These are phyloP conservation scores for Stemphylium beticola DNA, from an alignment of 2,329 filamentous ascomycete species.

Conservation along the genomic window DNA sequence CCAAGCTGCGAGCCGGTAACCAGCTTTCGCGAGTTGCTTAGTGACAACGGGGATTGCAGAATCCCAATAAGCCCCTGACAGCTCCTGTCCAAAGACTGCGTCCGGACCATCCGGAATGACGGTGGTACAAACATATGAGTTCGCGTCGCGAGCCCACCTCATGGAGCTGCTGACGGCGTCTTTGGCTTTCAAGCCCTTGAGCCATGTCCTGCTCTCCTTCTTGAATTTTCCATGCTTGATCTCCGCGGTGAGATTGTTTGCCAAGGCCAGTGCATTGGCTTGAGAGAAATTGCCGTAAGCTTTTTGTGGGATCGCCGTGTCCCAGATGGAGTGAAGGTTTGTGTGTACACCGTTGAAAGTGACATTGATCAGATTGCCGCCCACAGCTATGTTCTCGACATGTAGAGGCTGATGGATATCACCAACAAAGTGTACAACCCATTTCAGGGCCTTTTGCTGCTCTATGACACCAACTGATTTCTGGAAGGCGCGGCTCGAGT, in stretches of 20 bases:
- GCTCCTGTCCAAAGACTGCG: conserved; percentile 46
- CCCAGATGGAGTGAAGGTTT: conserved; percentile 55
- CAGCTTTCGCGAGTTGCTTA: conserved; percentile 53
- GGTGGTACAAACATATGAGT: conserved; percentile 51
- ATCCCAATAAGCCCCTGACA: conserved; percentile 47
- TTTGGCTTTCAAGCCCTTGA: conserved; percentile 44
- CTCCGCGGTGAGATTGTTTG: conserved; percentile 43
- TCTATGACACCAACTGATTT: conserved; percentile 38
- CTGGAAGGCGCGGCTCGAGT: conserved; percentile 49
- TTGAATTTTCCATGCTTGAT: conserved; percentile 51
- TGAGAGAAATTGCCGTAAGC: conserved; percentile 49
- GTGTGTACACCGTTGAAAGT: conserved; percentile 50
- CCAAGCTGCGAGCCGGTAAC: conserved; percentile 41
- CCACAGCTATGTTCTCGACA: conserved; percentile 55
- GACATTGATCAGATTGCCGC: conserved; percentile 54
- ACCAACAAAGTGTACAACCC: conserved; percentile 65
- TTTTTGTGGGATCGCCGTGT: conserved; percentile 54
- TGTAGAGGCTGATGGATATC: conserved; percentile 78
- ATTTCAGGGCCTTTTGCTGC: conserved; percentile 55
- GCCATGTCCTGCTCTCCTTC: conserved; percentile 42
- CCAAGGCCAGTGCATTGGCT: conserved; percentile 49
- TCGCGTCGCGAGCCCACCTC: conserved; percentile 53
- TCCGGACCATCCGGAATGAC: conserved; percentile 50
- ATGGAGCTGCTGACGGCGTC: conserved; percentile 48
- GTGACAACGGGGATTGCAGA: conserved; percentile 48